Evolutionary conservation across 2,329 filamentous ascomycete genomes (phyloP).

Genomic region (Akanthomyces muscarius): DNA sequence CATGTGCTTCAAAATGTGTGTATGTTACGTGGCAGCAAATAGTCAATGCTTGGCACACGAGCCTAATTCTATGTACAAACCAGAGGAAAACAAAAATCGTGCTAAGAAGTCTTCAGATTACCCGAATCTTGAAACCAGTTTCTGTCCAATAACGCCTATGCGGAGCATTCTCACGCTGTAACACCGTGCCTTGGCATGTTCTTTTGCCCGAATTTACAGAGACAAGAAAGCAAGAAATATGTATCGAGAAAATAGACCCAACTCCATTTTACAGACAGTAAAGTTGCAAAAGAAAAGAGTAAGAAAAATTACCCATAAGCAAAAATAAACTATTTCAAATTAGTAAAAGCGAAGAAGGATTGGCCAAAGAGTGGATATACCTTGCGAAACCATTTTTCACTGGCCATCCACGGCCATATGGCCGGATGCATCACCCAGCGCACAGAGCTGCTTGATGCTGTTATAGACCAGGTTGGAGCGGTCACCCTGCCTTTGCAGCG

Average conservation of each 20-base stretch:
- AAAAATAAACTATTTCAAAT: neutral
- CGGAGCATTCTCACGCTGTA: slow-evolving; percentile 12
- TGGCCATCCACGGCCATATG: slow-evolving; percentile 13
- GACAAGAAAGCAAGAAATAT: neutral
- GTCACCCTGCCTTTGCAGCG: slow-evolving; percentile 17
- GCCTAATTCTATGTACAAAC: slow-evolving; percentile 15
- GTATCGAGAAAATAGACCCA: neutral
- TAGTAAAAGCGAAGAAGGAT: neutral
- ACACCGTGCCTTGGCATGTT: slow-evolving; percentile 4
- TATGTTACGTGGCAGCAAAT: slow-evolving; percentile 12
- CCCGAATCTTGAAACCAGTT: neutral
- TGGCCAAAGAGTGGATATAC: neutral
- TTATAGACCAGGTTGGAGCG: slow-evolving; percentile 17
- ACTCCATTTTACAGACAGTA: neutral
- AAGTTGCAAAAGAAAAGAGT: neutral
- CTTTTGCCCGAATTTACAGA: neutral
- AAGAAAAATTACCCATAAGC: neutral
- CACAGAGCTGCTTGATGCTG: slow-evolving; percentile 19
- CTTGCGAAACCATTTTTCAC: neutral
- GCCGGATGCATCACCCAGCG: slow-evolving; percentile 11
- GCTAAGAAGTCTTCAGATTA: slow-evolving; percentile 2
- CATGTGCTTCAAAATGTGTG: slow-evolving; percentile 1
- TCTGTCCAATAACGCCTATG: slow-evolving; percentile 13
- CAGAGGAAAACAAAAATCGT: neutral
- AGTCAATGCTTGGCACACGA: slow-evolving; percentile 15